Conservation (phyloP, 305 asterid species). For the Fraxinus baroniana region DNA sequence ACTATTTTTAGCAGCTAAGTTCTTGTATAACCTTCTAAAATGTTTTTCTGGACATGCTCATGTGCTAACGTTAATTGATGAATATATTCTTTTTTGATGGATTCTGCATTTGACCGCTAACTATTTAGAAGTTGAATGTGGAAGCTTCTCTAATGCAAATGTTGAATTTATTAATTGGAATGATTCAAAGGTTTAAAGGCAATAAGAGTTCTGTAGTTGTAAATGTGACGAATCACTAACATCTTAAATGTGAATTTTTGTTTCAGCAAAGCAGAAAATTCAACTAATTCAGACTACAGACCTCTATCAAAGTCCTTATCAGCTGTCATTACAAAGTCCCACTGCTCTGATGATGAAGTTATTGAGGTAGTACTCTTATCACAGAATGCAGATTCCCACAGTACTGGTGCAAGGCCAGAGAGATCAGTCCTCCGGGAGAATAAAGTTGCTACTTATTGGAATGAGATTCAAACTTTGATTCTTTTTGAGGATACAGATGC, state of each 20-base stretch:
- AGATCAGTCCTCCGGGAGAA: conserved; percentile 33
- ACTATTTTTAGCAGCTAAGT: background rate
- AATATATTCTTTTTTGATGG: background rate
- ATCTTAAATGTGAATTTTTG: conserved; percentile 21
- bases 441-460: conserved; percentile 33
- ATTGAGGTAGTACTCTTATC: conserved; percentile 43
- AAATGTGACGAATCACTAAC: conserved; percentile 15
- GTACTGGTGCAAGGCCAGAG: conserved; percentile 31
- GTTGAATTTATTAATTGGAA: background rate
- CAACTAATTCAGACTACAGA: conserved; percentile 35
- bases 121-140: background rate
- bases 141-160: background rate
- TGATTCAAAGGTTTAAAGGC: background rate
- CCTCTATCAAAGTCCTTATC: conserved; percentile 37
- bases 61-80: background rate
- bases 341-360: conserved; percentile 46
- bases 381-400: conserved; percentile 49
- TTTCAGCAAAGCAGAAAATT: conserved; percentile 60
- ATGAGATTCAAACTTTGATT: conserved; percentile 61
- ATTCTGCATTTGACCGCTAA: background rate
- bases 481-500: conserved; percentile 97
- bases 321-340: conserved; percentile 29
- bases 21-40: background rate
- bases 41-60: background rate
- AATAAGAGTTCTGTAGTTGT: background rate